Evolutionary conservation across 1,284 basidiomycete genomes (phyloP).

Genomic region (Pascua sp.): DNA sequence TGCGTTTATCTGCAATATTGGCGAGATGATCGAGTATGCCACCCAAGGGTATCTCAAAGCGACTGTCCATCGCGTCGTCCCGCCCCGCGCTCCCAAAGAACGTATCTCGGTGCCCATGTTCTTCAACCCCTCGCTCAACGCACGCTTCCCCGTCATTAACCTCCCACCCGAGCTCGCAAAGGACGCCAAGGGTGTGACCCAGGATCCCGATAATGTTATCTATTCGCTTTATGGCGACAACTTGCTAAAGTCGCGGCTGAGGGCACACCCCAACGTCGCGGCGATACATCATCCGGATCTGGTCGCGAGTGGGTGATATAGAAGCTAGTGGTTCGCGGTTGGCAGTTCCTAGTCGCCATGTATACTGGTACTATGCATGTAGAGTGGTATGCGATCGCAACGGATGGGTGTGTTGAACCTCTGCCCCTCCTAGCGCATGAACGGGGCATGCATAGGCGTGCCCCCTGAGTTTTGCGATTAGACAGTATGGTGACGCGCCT

Average conservation of each 20-base stretch:
- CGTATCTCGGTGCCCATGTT: slow-evolving; percentile 18
- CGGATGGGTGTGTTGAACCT: too few relatives aligned
- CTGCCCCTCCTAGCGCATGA: too few relatives aligned
- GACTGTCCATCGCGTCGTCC: slow-evolving; percentile 15
- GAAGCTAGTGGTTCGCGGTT: too few relatives aligned
- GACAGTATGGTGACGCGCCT: too few relatives aligned
- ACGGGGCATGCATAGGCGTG: too few relatives aligned
- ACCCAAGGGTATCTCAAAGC: slow-evolving; percentile 18
- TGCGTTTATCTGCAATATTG: slow-evolving; percentile 69
- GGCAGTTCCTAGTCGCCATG: too few relatives aligned
- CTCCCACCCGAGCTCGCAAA: slow-evolving; percentile 5
- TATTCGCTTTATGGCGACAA: slow-evolving; percentile 16
- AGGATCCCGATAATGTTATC: slow-evolving; percentile 8
- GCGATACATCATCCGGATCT: slow-evolving; percentile 10
- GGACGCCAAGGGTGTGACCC: not conserved
- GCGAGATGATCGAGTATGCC: slow-evolving; percentile 52
- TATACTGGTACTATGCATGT: too few relatives aligned
- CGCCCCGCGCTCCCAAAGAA: slow-evolving; percentile 1
- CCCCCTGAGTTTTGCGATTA: too few relatives aligned
- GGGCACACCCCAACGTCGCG: slow-evolving; percentile 18
- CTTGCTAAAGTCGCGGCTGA: slow-evolving; percentile 14
- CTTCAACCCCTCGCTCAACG: slow-evolving; percentile 17
- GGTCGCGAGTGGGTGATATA: not conserved
- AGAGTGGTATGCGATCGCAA: too few relatives aligned
- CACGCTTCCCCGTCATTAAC: slow-evolving; percentile 7